Evolutionary conservation across 2,329 filamentous ascomycete species (phyloP), one percentile per base, ranked within the genome.

Genomic region (Dothiorella sarmentorum): DNA sequence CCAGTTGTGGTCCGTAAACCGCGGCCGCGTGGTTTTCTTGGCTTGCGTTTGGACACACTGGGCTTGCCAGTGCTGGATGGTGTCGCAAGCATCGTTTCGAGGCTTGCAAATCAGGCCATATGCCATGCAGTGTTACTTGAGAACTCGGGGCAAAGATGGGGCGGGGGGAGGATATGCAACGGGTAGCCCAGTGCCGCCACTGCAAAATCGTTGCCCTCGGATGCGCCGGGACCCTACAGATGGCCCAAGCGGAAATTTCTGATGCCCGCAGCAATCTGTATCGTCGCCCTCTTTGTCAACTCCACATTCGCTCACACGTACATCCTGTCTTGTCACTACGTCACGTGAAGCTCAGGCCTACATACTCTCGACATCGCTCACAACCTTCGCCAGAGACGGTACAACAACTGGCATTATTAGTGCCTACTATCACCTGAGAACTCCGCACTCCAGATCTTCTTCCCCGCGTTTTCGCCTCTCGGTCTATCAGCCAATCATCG

Each of bases 1-100:
- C 76, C 76, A 53, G 75, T 78, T 35, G 72, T 76, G 37, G 75
- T 76, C 33, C 77, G 71, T 59, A 79, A 64, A 10, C 76, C 76
- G 59, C 71, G 69, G 37, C 75, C 75, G 51, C 76, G 70, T 51
- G 74, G 73, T 61, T 76, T 77, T 45, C 75, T 68, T 58, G 70
- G 69, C 62, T 72, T 73, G 43, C 69, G 69, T 61, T 67, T 59
- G n/a, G 47, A 24, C 27, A 43, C 44, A 18, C 37, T n/a, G 31
- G 27, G 26, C 26, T 58, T 47, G 53, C 53, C 53, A 29, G 45
- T 52, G 35, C 20, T 27, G 27, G 56, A 58, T 52, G 56, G 56
- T 45, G 47, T 55, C 57, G 47, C 47, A 55, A 55, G 45, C 57
- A 59, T 59, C 57, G 57, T 53, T 44, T 59, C 57, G 57, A 55